These are phyloP conservation scores for Coniochaeta sp. DNA, from an alignment of 2,329 filamentous ascomycete species.

Conservation along the genomic window DNA sequence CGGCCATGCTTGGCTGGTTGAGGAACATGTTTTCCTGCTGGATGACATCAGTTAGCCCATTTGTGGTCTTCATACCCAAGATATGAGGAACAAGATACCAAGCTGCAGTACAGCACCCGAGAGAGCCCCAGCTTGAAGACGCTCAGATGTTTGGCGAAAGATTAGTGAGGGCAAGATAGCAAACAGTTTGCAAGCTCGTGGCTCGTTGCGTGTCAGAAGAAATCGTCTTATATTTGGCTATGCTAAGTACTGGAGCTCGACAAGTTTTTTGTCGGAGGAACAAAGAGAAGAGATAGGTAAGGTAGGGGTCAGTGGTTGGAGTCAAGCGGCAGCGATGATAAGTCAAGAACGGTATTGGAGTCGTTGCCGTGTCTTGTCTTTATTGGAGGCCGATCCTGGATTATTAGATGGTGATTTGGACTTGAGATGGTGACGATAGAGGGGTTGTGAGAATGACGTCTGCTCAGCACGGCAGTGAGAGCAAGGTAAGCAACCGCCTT, in stretches of 20 bases:
- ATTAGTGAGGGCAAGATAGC: not conserved
- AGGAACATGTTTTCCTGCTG: slow-evolving; percentile 25
- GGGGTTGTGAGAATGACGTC: not conserved
- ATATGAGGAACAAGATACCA: slow-evolving; percentile 3
- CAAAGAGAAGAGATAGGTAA: not conserved
- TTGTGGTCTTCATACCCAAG: slow-evolving; percentile 10
- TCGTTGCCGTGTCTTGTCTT: not conserved
- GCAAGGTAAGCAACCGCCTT: not conserved
- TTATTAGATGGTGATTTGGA: not conserved
- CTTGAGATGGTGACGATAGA: not conserved
- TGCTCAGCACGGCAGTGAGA: not conserved
- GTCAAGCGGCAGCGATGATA: not conserved
- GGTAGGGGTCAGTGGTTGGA: not conserved
- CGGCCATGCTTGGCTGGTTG: slow-evolving; percentile 45
- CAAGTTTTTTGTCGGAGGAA: not conserved
- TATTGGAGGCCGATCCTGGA: not conserved
- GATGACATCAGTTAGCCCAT: not conserved
- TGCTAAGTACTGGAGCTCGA: not conserved
- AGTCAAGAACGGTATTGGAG: not conserved
- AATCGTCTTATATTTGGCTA: not conserved
- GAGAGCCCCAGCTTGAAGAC: not conserved
- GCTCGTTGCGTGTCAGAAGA: not conserved
- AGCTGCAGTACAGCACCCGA: not conserved
- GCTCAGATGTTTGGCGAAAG: not conserved
- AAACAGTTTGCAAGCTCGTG: not conserved